A percentile compares a stretch with the other conserved stretches of the same genome.
Evolutionary conservation across 176 grass and related monocot species (phyloP).

Genomic region (Chrysopogon serrulatus): DNA sequence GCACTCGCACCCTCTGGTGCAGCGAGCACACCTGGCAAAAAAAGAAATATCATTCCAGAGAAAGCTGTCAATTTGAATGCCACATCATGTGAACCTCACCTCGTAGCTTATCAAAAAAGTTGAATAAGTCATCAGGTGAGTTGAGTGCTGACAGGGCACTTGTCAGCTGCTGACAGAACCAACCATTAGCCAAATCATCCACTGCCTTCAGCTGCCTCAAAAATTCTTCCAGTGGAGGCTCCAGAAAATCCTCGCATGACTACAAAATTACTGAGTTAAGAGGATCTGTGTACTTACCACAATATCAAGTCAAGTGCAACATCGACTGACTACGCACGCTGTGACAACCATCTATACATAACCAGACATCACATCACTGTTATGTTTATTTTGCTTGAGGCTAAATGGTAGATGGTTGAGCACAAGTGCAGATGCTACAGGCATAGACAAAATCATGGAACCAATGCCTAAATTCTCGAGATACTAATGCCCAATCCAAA

Average conservation of each 20-base stretch:
- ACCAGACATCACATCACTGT: background rate
- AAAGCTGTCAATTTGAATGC: background rate
- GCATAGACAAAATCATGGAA: background rate
- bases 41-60: background rate
- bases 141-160: conserved; percentile 38
- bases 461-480: too few relatives aligned
- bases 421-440: background rate
- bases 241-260: conserved; percentile 82
- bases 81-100: conserved; percentile 28
- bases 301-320: background rate
- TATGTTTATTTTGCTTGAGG: background rate
- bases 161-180: conserved; percentile 63
- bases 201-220: conserved; percentile 64
- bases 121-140: conserved; percentile 85
- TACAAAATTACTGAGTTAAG: conserved; percentile 29
- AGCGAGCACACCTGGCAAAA: conserved; percentile 53
- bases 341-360: background rate
- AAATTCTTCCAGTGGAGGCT: conserved; percentile 72
- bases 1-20: conserved; percentile 46
- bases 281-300: background rate
- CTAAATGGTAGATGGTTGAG: background rate
- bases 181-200: conserved; percentile 40
- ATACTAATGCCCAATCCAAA: background rate
- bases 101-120: conserved; percentile 82
- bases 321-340: background rate